A percentile compares a stretch with the other conserved stretches of the same genome.
Conservation (phyloP, 1,284 basidiomycete species). For the Athelia psychrophila region DNA sequence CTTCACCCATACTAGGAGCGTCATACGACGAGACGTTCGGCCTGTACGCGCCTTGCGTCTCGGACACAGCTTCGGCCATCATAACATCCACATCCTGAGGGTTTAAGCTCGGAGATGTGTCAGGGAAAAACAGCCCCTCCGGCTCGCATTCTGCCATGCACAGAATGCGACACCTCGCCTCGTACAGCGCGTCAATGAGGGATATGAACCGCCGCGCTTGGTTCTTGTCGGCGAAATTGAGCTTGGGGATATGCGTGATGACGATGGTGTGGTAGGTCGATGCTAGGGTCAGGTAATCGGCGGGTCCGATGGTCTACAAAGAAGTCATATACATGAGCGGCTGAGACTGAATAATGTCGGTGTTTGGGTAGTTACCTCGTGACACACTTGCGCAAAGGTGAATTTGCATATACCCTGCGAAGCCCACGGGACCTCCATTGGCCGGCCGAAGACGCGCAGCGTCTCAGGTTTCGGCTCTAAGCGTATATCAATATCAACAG, state of each 20-base stretch:
- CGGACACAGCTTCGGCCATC: constrained; percentile 58
- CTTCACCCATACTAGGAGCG: constrained; percentile 35
- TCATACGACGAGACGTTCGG: constrained; percentile 64
- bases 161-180: constrained; percentile 40
- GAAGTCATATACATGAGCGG: neutral
- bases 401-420: constrained; percentile 45
- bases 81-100: constrained; percentile 41
- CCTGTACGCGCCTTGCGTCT: constrained; percentile 52
- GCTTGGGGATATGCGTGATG: constrained; percentile 56
- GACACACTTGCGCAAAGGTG: constrained; percentile 62
- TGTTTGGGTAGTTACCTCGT: too few species aligned
- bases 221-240: constrained; percentile 61
- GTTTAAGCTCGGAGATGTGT: constrained; percentile 14
- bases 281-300: constrained; percentile 68
- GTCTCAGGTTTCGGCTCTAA: constrained; percentile 10
- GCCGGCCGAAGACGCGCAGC: constrained; percentile 41
- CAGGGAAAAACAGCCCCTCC: constrained; percentile 61
- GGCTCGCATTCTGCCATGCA: constrained; percentile 46
- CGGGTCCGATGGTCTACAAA: constrained; percentile 55
- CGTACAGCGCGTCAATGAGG: constrained; percentile 66
- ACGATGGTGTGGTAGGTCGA: constrained; percentile 57
- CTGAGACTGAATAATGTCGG: neutral
- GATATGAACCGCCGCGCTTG: constrained; percentile 72
- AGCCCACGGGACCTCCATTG: constrained; percentile 46
- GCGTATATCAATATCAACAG: too few species aligned